A percentile compares a stretch with the other conserved stretches of the same genome.
Evolutionary conservation across 257 asterid species (phyloP).

Genomic region (Plantago major): DNA sequence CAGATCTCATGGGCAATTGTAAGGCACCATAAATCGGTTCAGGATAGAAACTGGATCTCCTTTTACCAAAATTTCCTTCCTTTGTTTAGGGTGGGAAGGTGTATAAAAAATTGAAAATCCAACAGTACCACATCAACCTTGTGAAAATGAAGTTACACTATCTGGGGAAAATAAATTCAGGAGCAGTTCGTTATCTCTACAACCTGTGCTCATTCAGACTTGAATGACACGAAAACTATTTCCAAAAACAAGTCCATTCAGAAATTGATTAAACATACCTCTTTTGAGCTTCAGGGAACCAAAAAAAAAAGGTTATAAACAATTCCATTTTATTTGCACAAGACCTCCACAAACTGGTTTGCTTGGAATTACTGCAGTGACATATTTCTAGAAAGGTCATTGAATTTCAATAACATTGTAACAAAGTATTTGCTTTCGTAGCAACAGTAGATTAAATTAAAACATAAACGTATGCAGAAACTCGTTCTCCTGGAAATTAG

Average conservation of each 20-base stretch:
- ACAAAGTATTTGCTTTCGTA: not conserved
- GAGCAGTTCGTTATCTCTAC: not conserved
- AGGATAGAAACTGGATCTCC: too few species aligned
- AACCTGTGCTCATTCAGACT: constrained; percentile 5
- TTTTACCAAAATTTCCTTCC: too few species aligned
- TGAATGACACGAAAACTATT: not conserved
- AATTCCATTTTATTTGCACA: not conserved
- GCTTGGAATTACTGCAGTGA: not conserved
- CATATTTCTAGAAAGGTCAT: not conserved
- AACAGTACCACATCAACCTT: too few species aligned
- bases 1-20: too few species aligned
- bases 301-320: not conserved
- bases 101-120: too few species aligned
- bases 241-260: not conserved
- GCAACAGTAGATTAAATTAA: not conserved
- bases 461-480: too few species aligned
- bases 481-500: too few species aligned
- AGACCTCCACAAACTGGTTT: not conserved
- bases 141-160: not conserved
- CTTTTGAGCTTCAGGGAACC: constrained; percentile 2
- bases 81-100: too few species aligned
- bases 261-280: not conserved
- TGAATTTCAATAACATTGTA: not conserved
- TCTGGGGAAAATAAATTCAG: not conserved
- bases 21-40: too few species aligned